Evolutionary conservation across 345 rosid genomes (phyloP).

Genomic region (Capsella bursapastoris): DNA sequence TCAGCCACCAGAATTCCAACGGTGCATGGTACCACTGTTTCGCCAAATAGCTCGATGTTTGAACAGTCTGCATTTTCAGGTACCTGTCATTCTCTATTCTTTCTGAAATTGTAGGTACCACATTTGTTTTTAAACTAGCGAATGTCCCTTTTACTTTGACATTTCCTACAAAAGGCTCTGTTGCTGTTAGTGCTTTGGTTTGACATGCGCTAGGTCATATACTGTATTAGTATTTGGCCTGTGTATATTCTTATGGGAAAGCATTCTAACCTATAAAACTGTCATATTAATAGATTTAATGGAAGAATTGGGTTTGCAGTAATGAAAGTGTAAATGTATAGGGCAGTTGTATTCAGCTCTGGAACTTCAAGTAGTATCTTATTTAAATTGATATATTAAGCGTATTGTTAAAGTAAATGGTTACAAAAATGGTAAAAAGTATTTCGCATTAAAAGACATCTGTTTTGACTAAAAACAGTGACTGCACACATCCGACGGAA

Average conservation of each 20-base stretch:
- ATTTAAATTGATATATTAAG: background rate
- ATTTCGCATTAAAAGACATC: background rate
- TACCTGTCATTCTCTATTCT: slow-evolving; percentile 33
- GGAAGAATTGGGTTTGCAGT: background rate
- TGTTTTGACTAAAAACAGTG: slow-evolving; percentile 3
- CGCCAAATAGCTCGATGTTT: slow-evolving; percentile 69
- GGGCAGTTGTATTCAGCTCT: slow-evolving; percentile 14
- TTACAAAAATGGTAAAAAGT: background rate
- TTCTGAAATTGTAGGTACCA: background rate
- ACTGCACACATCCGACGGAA: background rate
- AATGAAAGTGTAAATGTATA: background rate
- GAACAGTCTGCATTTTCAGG: slow-evolving; percentile 84
- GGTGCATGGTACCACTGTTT: slow-evolving; percentile 73
- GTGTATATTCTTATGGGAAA: background rate
- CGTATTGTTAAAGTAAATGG: background rate
- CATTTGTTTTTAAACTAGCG: background rate
- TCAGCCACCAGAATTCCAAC: slow-evolving; percentile 69
- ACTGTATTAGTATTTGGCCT: background rate
- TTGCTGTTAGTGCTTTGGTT: slow-evolving; percentile 12
- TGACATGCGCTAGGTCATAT: slow-evolving; percentile 15
- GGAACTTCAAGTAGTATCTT: background rate
- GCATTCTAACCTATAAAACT: background rate
- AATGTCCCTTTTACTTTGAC: background rate
- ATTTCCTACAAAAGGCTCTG: slow-evolving; percentile 15
- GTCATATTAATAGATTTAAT: slow-evolving; percentile 8